These are phyloP conservation scores for Schizopora paradoxa DNA, from an alignment of 1,284 basidiomycete species.

Conservation along the genomic window DNA sequence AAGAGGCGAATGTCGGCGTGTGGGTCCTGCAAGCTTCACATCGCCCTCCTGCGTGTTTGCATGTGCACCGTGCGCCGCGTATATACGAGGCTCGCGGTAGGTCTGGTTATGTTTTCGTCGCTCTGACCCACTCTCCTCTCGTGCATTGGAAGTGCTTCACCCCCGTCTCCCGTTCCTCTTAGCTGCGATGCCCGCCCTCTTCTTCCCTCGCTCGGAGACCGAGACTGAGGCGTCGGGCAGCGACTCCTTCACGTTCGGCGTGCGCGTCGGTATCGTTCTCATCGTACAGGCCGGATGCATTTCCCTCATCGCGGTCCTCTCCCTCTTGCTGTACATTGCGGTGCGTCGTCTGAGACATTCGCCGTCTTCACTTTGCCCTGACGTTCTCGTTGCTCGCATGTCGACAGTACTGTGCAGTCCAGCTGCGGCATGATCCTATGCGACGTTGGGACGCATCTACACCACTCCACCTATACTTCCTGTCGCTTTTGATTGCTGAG, in stretches of 20 bases:
- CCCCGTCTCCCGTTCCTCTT: no score
- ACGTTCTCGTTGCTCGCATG: neutral
- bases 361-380: neutral
- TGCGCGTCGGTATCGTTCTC: constrained; percentile 17
- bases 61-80: no score
- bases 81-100: no score
- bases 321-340: constrained; percentile 17
- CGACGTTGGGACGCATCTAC: constrained; percentile 12
- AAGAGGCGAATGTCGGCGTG: no score
- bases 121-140: no score
- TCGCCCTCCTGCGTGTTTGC: no score
- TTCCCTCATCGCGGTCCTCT: constrained; percentile 16
- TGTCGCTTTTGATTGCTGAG: constrained; percentile 15
- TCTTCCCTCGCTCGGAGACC: no score
- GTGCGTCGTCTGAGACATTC: constrained; percentile 5
- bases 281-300: constrained; percentile 19
- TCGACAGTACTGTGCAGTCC: constrained; percentile 1
- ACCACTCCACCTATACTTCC: constrained; percentile 14
- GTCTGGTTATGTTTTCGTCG: no score
- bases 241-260: constrained; percentile 13
- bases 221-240: no score
- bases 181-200: no score
- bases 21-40: no score
- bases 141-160: no score
- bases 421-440: neutral